Conservation (phyloP, 2,329 filamentous ascomycete genomes). For the Hymenoscyphus occultus region DNA sequence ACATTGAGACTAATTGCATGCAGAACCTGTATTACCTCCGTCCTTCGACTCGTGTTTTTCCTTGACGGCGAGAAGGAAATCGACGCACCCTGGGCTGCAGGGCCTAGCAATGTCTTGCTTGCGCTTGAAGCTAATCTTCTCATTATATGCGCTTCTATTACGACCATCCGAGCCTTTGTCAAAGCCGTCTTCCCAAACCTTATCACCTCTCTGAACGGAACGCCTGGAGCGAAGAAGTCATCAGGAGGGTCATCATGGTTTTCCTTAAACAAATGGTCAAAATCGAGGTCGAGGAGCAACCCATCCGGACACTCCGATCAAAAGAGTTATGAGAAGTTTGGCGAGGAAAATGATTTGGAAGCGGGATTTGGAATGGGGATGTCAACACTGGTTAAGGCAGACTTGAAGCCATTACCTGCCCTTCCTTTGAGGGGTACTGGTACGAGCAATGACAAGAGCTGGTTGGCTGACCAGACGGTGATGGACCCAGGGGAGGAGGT, state of each 20-base stretch:
- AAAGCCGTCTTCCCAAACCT: background rate
- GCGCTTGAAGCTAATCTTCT: slow-evolving; percentile 9
- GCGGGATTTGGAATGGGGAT: too few species aligned
- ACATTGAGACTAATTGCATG: background rate
- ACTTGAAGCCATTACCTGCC: too few species aligned
- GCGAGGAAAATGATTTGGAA: too few species aligned
- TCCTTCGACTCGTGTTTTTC: slow-evolving; percentile 4
- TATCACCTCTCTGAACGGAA: background rate
- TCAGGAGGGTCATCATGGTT: background rate
- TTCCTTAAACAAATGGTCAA: background rate
- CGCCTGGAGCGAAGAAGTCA: background rate
- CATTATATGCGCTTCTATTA: slow-evolving; percentile 7
- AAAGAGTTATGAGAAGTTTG: too few species aligned
- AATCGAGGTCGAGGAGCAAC: background rate
- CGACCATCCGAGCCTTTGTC: background rate
- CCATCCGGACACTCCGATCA: background rate
- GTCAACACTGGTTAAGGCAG: too few species aligned
- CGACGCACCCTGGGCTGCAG: background rate
- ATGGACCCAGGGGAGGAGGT: too few species aligned
- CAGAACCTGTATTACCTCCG: slow-evolving; percentile 6
- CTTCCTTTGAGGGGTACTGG: too few species aligned
- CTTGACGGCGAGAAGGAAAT: background rate
- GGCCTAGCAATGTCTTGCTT: slow-evolving; percentile 4
- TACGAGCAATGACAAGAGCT: too few species aligned
- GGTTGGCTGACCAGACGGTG: too few species aligned